phyloP scores from a whole-genome alignment of 371 early-diverging fungal species.

The Gilbertella persicaria region DNA sequence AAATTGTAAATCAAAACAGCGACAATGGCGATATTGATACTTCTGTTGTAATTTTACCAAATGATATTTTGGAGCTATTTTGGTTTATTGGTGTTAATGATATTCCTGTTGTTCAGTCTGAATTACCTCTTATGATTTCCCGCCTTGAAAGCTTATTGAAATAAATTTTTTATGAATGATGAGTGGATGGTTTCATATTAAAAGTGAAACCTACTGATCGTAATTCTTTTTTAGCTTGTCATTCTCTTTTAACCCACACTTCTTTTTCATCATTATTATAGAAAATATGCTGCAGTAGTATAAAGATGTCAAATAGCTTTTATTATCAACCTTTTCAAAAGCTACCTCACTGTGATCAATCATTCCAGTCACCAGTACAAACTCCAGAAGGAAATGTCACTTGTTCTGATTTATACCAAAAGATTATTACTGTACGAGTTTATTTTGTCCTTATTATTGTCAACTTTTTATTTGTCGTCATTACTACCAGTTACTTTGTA shows the following conservation, averaged over 20 bases:
- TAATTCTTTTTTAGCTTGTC: no score
- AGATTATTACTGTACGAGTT: slow-evolving; percentile 12
- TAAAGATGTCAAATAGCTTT: not conserved
- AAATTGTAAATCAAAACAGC: not conserved
- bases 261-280: not conserved
- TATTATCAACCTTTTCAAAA: not conserved
- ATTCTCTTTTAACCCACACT: no score
- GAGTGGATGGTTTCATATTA: no score
- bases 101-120: not conserved
- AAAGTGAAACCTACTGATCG: no score
- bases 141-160: not conserved
- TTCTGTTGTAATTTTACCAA: slow-evolving; percentile 3
- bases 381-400: not conserved
- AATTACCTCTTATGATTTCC: not conserved
- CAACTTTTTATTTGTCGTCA: slow-evolving; percentile 13
- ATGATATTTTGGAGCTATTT: slow-evolving; percentile 5
- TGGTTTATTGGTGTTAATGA: slow-evolving; percentile 3
- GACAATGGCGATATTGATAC: not conserved
- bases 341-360: not conserved
- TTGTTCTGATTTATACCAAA: slow-evolving; percentile 1
- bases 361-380: not conserved
- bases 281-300: not conserved
- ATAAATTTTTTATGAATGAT: not conserved
- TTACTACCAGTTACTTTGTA: slow-evolving; percentile 10
- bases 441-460: slow-evolving; percentile 12